Evolutionary conservation across 352 stramenopile species (phyloP), one percentile per base, ranked within the genome.

Genomic region (Globisporangium cederbergense): DNA sequence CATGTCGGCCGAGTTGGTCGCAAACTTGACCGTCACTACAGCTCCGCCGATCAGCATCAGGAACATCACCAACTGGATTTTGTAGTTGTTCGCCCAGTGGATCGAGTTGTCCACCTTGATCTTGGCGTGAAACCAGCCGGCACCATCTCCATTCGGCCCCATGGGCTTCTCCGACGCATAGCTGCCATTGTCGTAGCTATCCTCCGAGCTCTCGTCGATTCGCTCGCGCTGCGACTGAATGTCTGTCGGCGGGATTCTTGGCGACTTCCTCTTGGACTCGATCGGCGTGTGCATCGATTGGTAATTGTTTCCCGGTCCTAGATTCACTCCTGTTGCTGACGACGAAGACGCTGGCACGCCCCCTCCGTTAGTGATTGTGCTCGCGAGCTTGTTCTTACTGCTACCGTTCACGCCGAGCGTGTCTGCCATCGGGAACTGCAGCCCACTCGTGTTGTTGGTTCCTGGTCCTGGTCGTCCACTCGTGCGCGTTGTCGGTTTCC

Each of bases 21-120:
- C 75, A 36, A 91, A 79, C 28, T 75, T 68, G 46, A 95, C 71
- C 5, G 85, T 91, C 22, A 78, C 60, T 1, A 70, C 81, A 1
- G 74, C 81, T 18, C 79, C 81, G 34, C 60, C 71, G 52, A 92
- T 67, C 58, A 95, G 86, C 55, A 86, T 66, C 32, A 92, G 67
- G 58, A 93, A 88, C 84, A 95, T 93, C 43, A 74, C 54, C 36
- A 71, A 64, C 73, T 95, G 86, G 62, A 95, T 92, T 67, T 91
- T 90, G 81, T 91, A 92, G 74, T 95, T 95, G 77, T 95, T 93
- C 57, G 77, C 82, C 83, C 85, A 93, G 56, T 93, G 83, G 62
- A 91, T 88, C 14, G 86, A 79, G 68, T 87, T 91, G 62, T 91
- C 86, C 51, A 93, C 76, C 59, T 89, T 91, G 62, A 93, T 93